Evolutionary conservation across 2,329 filamentous ascomycete genomes (phyloP), one percentile per base, ranked within the genome.

Genomic region (Neonectria magnoliae): DNA sequence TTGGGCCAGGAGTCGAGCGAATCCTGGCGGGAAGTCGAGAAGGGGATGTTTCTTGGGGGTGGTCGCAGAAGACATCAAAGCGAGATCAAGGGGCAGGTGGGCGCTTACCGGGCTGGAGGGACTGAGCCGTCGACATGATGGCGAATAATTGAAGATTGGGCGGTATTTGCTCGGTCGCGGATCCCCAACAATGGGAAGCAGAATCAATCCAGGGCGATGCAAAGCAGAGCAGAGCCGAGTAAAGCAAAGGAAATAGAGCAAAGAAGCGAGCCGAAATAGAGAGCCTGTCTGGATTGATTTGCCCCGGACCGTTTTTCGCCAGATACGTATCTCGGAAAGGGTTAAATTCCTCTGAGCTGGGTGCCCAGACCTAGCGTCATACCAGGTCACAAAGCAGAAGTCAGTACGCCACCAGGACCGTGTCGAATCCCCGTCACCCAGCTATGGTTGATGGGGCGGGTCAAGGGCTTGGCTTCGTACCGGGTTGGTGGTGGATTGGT

Each of bases 321-420:
- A 66, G 68, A 64, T 72, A 71, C 69, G 68, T 69, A 69, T 65
- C 66, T 68, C 56, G 59, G 68, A 68, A 73, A 72, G 68, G 66
- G 68, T 75, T 75, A 76, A 76, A 76, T 75, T 76, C 74, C 71
- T 72, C 51, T 72, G 72, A 64, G 66, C 57, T 69, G 60, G 57
- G 65, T 73, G 64, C 68, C 65, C 66, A 72, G 72, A 70, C 71
- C 71, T 72, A 74, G 74, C 74, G 74, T 76, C 72, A 76, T 73
- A 68, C 70, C 74, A 69, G 66, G 65, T 67, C 65, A 58, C 64
- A 57, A 71, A 73, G 67, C 67, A 69, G 51, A 69, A 64, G 62
- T 51, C 25, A 50, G 63, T 64, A 64, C 69, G 68, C 70, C 68
- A 72, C 66, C 57, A 63, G 50, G 61, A 62, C 54, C 60, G 60